A percentile compares a stretch with the other conserved stretches of the same genome.
Evolutionary conservation across 2,329 filamentous ascomycete species (phyloP).

Genomic region (Xylariaceae sp.): DNA sequence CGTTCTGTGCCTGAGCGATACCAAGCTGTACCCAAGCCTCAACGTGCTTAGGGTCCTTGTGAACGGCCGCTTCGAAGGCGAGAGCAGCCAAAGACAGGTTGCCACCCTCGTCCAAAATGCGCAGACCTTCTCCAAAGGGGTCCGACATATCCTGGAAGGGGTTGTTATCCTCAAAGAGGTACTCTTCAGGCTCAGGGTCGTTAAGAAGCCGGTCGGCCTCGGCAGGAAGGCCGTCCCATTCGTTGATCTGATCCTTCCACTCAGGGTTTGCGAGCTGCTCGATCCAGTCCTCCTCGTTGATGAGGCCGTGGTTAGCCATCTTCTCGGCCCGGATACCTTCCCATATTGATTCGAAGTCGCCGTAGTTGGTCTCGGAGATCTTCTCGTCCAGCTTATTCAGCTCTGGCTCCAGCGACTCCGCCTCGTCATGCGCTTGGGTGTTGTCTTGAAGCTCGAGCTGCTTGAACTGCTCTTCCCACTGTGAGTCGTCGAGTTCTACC

Average conservation of each 20-base stretch:
- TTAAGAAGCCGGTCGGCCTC: slow-evolving; percentile 39
- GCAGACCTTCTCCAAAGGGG: slow-evolving; percentile 87
- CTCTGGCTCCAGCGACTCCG: slow-evolving; percentile 72
- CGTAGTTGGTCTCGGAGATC: slow-evolving; percentile 64
- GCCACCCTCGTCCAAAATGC: slow-evolving; percentile 88
- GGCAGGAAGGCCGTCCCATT: slow-evolving; percentile 52
- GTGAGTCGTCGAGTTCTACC: slow-evolving; percentile 85
- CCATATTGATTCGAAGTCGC: slow-evolving; percentile 89
- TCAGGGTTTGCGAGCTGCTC: slow-evolving; percentile 71
- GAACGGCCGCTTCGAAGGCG: slow-evolving; percentile 91
- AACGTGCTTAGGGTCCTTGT: slow-evolving; percentile 80
- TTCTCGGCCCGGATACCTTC: slow-evolving; percentile 74
- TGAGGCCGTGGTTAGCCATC: slow-evolving; percentile 60
- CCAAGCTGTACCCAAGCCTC: slow-evolving; percentile 93
- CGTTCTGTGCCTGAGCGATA: slow-evolving; percentile 91
- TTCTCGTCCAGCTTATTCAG: slow-evolving; percentile 75
- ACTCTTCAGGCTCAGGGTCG: slow-evolving; percentile 79
- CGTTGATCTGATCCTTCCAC: slow-evolving; percentile 63
- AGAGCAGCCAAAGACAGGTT: slow-evolving; percentile 90
- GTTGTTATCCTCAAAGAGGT: slow-evolving; percentile 94
- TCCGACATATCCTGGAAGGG: slow-evolving; percentile 75
- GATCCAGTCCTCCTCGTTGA: slow-evolving; percentile 57
- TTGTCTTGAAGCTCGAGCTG: slow-evolving; percentile 54
- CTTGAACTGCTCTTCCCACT: slow-evolving; percentile 96
- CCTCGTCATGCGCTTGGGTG: slow-evolving; percentile 53